Base-by-base conservation (phyloP, 352 stramenopile genomes). In the Vaucheria bursata region DNA sequence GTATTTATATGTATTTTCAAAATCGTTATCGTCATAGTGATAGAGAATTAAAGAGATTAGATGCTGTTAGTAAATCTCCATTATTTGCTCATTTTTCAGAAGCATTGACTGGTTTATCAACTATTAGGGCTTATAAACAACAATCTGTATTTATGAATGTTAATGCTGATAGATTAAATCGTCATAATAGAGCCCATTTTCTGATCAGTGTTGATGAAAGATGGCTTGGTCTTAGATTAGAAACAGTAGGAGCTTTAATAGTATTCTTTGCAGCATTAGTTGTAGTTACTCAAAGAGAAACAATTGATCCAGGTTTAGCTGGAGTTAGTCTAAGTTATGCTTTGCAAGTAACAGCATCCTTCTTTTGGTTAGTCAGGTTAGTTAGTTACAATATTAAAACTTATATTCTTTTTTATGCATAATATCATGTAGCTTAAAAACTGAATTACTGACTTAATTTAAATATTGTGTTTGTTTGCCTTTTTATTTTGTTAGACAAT, bases 91-190 rank as follows among this genome's bases (percentile, higher is more conserved):
- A 84, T 38, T 84, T 84, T 53, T 79, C 66, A 35, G 78, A 84
- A 64, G 82, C 74, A 29, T 75, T 84, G 25, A 90, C 86, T 66
- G 94, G 91, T 25, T 87, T 98, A 18, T 86, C 88, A 0, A 97
- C 92, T 53, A 91, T 98, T 0, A 87, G 92, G 74, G 93, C 90
- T 0, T 93, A 90, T 78, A 85, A 85, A 18, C 86, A 89, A 84
- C 69, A 80, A 53, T 50, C 6, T 7, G 76, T 53, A 31, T 81
- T 81, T 38, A 53, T 81, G 5, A 31, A 32, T 31, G 34, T 29
- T 12, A 81, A 81, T 45, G 53, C 3, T 7, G 18, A 32, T 25
- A 52, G 76, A 4, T 71, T 81, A 12, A 7, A 81, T 45, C 36
- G 78, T n/a, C 71, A 38, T 52, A 76, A 74, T 6, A 25, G 32